These are phyloP conservation scores for Neobulgaria alba DNA, from an alignment of 2,329 filamentous ascomycete species.

Conservation along the genomic window DNA sequence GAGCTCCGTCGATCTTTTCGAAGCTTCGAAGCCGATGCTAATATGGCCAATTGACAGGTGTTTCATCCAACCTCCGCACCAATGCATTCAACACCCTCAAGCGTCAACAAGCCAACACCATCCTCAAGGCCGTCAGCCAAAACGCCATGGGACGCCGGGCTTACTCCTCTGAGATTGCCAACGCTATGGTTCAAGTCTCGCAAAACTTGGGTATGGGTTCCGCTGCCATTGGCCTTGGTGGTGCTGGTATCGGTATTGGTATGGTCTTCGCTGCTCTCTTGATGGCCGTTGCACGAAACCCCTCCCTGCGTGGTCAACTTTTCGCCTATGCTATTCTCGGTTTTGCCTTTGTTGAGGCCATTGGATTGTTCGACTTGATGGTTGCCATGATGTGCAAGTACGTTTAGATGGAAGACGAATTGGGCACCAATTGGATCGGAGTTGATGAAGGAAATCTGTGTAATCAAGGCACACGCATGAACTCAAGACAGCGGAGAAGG, in stretches of 20 bases:
- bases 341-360: conserved; percentile 92
- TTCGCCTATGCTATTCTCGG: conserved; percentile 94
- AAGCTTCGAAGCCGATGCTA: neutral
- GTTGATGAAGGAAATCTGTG: neutral
- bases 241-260: conserved; percentile 92
- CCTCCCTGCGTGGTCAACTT: conserved; percentile 86
- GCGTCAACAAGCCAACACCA: conserved; percentile 60
- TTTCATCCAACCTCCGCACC: conserved; percentile 16
- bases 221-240: conserved; percentile 85
- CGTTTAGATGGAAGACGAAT: conserved; percentile 35
- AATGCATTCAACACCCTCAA: conserved; percentile 39
- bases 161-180: conserved; percentile 83
- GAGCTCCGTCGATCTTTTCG: neutral
- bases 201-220: conserved; percentile 86
- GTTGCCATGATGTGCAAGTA: conserved; percentile 92
- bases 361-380: conserved; percentile 83
- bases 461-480: neutral
- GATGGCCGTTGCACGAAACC: conserved; percentile 87
- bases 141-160: conserved; percentile 57
- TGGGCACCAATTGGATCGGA: neutral
- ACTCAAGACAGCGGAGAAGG: neutral
- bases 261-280: conserved; percentile 87
- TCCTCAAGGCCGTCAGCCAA: conserved; percentile 45
- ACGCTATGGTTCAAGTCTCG: conserved; percentile 82
- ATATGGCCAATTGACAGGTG: conserved; percentile 29